Conservation (phyloP, 2,329 filamentous ascomycete species). For the Periconia sp. region DNA sequence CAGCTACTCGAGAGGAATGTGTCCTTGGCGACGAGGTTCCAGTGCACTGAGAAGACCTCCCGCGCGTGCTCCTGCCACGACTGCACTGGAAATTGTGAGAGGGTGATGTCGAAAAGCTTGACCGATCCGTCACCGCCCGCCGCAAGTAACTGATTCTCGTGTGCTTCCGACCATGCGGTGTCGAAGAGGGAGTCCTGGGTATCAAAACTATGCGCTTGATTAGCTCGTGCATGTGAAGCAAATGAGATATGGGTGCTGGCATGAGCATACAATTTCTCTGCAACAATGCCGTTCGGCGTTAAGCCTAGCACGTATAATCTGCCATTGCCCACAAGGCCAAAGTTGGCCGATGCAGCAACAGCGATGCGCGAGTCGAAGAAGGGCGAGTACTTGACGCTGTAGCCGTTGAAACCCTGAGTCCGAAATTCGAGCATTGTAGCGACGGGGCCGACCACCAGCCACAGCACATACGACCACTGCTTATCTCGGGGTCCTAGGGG, state of each 20-base stretch:
- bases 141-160: slow-evolving; percentile 91
- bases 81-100: slow-evolving; percentile 84
- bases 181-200: slow-evolving; percentile 98
- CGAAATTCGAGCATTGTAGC: slow-evolving; percentile 93
- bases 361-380: slow-evolving; percentile 96
- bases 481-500: no score
- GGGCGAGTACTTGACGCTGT: slow-evolving; percentile 96
- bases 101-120: slow-evolving; percentile 87
- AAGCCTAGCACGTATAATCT: slow-evolving; percentile 83
- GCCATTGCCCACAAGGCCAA: slow-evolving; percentile 95
- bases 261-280: slow-evolving; percentile 90
- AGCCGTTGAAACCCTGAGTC: slow-evolving; percentile 93
- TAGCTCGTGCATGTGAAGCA: slow-evolving; percentile 12
- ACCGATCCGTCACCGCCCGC: slow-evolving; percentile 93
- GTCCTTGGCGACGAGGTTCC: slow-evolving; percentile 91
- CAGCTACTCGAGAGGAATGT: slow-evolving; percentile 90
- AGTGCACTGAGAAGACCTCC: slow-evolving; percentile 90
- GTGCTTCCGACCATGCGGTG: slow-evolving; percentile 90
- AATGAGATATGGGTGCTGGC: slow-evolving; percentile 10
- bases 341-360: slow-evolving; percentile 90
- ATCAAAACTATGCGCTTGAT: slow-evolving; percentile 81
- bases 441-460: no score
- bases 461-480: no score
- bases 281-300: slow-evolving; percentile 80
- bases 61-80: slow-evolving; percentile 93